Base-by-base conservation (phyloP, 768 basidiomycete species). In the Pisolithus sp. region DNA sequence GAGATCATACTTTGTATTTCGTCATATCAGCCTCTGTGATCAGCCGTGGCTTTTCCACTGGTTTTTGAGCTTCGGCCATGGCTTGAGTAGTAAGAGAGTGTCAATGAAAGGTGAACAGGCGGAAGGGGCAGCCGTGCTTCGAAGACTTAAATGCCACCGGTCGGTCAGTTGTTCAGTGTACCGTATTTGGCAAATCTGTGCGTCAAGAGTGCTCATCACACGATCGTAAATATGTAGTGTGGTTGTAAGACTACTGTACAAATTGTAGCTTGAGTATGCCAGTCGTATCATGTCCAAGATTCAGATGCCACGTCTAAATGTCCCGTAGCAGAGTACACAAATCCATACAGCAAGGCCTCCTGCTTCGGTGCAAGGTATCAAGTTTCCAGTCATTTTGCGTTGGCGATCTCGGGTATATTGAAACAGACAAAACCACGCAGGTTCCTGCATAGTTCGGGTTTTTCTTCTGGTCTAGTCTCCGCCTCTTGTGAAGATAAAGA, bases 21-120 rank as follows among this genome's bases (percentile, higher is more conserved):
- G 89, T 90, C 63, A 91, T 71, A 72, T 92, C 89, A 12, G 75
- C 78, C 67, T 89, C 86, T 17, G 76, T 72, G 42, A 83, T 78
- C 53, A 83, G 76, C 51, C 72, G 68, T 15, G 74, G 63, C 56
- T 82, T 80, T 64, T 82, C 80, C 54, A 71, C 73, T 67, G 64
- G 60, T 51, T 68, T 65, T 3, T 67, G 67, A 20, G 74, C 61
- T 60, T 87, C 86, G 51, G 85, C 75, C 86, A 89, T 88, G 53
- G 55, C 53, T 57, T 41, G 47, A 17, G 17, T 13, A 46, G 51
- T 50, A 42, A 34, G 51, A 23, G 45, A 48, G 18, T 31, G 26
- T 49, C 45, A n/a, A 9, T 4, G 46, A 34, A 45, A 49, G 51
- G 39, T 49, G 43, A 37, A 44, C 43, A 36, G 39, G 43, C 42